A percentile compares a stretch with the other conserved stretches of the same genome.
phyloP scores from a whole-genome alignment of 805 yeast genomes.

The Starmerella khaoyaiensis region DNA sequence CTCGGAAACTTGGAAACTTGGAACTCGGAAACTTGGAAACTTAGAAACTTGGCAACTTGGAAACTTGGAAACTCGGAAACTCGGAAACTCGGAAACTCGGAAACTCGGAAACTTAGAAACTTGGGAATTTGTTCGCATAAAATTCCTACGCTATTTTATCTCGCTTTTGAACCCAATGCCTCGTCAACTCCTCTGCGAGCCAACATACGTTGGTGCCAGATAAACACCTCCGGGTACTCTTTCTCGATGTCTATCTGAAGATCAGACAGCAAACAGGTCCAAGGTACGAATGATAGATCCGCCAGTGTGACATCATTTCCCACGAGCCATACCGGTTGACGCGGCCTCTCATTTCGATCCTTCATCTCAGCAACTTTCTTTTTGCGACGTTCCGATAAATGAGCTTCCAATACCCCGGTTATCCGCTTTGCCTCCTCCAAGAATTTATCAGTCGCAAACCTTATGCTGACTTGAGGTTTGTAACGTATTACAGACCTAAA shows the following conservation, averaged over 20 bases:
- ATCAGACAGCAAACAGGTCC: constrained; percentile 92
- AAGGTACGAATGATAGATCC: constrained; percentile 84
- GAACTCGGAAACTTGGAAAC: no score
- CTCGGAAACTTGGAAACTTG: no score
- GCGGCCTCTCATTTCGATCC: constrained; percentile 55
- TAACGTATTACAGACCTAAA: constrained; percentile 67
- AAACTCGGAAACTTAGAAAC: no score
- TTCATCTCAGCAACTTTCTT: constrained; percentile 80
- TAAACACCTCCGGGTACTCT: constrained; percentile 90
- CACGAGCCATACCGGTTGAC: constrained; percentile 89
- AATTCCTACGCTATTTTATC: no score
- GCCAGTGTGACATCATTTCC: constrained; percentile 75
- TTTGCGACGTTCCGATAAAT: constrained; percentile 83
- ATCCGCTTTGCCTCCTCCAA: constrained; percentile 87
- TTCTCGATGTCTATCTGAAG: constrained; percentile 76
- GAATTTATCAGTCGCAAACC: constrained; percentile 73
- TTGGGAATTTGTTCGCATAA: no score
- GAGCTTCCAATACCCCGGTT: constrained; percentile 90
- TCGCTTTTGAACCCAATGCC: constrained; percentile 38
- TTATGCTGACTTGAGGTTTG: constrained; percentile 59
- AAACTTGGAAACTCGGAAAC: no score
- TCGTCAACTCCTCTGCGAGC: constrained; percentile 81
- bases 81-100: no score
- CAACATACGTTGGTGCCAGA: constrained; percentile 94
- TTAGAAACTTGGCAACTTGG: no score